Percentiles rank a stretch among this genome's conserved stretches.
These are phyloP conservation scores for Beta lomatogona DNA, from an alignment of 179 eudicot genomes.

Conservation along the genomic window DNA sequence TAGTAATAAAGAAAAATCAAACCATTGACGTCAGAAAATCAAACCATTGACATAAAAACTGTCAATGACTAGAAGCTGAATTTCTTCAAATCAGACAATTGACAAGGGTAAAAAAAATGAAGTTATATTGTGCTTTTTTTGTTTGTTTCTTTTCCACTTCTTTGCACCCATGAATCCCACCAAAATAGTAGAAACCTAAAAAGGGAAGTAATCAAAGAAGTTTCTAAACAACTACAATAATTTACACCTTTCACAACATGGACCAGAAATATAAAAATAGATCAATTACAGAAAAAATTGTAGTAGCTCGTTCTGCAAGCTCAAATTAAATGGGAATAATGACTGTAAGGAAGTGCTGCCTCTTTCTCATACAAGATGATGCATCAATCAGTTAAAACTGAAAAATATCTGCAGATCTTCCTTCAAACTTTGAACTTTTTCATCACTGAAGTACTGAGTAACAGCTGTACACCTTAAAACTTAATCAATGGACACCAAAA, in stretches of 20 bases:
- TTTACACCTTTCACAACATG: constrained; percentile 41
- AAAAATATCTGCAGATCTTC: not conserved
- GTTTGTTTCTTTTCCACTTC: constrained; percentile 1
- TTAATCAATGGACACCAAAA: constrained; percentile 29
- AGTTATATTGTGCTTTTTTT: constrained; percentile 14
- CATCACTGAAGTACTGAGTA: constrained; percentile 17
- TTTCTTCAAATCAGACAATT: not conserved
- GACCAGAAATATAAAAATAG: constrained; percentile 30
- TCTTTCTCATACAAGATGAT: constrained; percentile 2
- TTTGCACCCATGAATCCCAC: constrained; percentile 23
- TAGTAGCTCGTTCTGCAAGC: constrained; percentile 39
- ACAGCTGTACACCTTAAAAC: constrained; percentile 40
- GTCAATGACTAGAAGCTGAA: too few relatives aligned
- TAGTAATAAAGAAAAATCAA: too few relatives aligned
- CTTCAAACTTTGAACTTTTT: constrained; percentile 13
- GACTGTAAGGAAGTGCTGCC: constrained; percentile 16
- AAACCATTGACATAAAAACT: too few relatives aligned
- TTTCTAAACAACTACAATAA: constrained; percentile 27
- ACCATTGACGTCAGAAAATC: too few relatives aligned
- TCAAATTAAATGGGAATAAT: constrained; percentile 33
- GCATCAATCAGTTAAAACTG: not conserved
- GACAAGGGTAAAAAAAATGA: not conserved
- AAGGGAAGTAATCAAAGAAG: not conserved
- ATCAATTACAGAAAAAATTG: constrained; percentile 31
- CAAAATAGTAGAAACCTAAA: constrained; percentile 17